Evolutionary conservation across 805 yeast species (phyloP).

Genomic region (Kuraishia capsulata): DNA sequence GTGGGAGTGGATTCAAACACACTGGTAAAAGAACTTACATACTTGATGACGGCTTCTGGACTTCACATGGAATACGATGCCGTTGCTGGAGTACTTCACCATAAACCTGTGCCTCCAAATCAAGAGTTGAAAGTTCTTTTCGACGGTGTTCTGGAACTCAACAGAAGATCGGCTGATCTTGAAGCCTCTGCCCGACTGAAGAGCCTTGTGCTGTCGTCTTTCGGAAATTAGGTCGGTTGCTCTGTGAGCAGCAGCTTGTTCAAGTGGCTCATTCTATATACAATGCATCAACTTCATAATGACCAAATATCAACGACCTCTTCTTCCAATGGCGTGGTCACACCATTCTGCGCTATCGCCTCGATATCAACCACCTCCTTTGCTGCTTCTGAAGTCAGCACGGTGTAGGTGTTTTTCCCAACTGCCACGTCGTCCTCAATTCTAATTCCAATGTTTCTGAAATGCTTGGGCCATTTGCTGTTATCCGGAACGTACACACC

Average conservation of each 20-base stretch:
- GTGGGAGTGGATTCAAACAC: slow-evolving; percentile 10
- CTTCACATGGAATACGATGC: slow-evolving; percentile 17
- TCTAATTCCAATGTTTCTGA: slow-evolving; percentile 85
- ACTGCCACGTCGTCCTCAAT: slow-evolving; percentile 91
- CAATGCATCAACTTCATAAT: not conserved
- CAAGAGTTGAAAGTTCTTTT: slow-evolving; percentile 3
- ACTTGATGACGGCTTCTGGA: slow-evolving; percentile 12
- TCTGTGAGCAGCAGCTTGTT: not conserved
- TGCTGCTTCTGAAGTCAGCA: slow-evolving; percentile 72
- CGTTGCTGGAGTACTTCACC: slow-evolving; percentile 2
- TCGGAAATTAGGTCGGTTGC: not conserved
- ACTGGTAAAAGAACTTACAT: slow-evolving; percentile 10
- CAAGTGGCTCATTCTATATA: not conserved
- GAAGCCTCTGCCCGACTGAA: not conserved
- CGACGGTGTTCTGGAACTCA: slow-evolving; percentile 4
- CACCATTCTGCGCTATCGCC: slow-evolving; percentile 50
- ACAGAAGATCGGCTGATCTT: not conserved
- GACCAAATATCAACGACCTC: slow-evolving; percentile 8
- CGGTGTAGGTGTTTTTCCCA: slow-evolving; percentile 45
- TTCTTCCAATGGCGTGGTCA: slow-evolving; percentile 27
- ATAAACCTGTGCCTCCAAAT: not conserved
- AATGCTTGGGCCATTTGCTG: slow-evolving; percentile 67
- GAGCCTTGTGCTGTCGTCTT: not conserved
- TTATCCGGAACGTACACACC: slow-evolving; percentile 83
- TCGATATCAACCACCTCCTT: slow-evolving; percentile 85